A percentile compares a stretch with the other conserved stretches of the same genome.
These are phyloP conservation scores for Filosporella fistucella DNA, from an alignment of 495 filamentous ascomycete genomes.

Conservation along the genomic window DNA sequence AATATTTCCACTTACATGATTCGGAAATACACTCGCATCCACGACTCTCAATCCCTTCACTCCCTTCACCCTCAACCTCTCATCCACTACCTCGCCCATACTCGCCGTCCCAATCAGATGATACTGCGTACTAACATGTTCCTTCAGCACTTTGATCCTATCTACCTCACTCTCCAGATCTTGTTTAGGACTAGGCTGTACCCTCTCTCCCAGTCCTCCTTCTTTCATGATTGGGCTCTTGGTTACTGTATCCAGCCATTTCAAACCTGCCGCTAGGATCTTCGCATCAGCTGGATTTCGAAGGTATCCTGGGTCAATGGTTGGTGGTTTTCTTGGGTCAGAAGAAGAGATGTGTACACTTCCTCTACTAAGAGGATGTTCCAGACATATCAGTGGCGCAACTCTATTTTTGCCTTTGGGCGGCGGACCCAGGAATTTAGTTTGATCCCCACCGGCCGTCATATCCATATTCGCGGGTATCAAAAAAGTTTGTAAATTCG, in stretches of 20 bases:
- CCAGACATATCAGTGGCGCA: background rate
- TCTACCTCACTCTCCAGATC: slow-evolving; percentile 3
- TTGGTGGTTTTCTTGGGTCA: slow-evolving; percentile 28
- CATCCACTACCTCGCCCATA: slow-evolving; percentile 39
- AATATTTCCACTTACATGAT: slow-evolving; percentile 13
- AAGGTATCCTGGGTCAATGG: slow-evolving; percentile 48
- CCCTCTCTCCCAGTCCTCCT: background rate
- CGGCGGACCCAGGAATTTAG: background rate
- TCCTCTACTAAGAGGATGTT: slow-evolving; percentile 48
- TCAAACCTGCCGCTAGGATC: slow-evolving; percentile 1
- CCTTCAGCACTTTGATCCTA: background rate
- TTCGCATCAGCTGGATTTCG: background rate
- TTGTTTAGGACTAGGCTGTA: background rate
- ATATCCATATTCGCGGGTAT: slow-evolving; percentile 6
- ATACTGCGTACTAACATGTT: slow-evolving; percentile 8
- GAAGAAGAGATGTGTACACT: slow-evolving; percentile 45
- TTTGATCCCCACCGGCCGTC: background rate
- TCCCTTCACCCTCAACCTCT: slow-evolving; percentile 31
- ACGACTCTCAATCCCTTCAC: slow-evolving; percentile 33
- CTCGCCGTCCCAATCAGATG: slow-evolving; percentile 31
- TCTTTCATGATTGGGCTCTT: background rate
- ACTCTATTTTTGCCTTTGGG: slow-evolving; percentile 4
- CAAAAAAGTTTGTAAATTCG: slow-evolving; percentile 6
- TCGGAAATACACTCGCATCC: slow-evolving; percentile 33
- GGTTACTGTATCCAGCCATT: slow-evolving; percentile 1